phyloP scores from a whole-genome alignment of 129 eudicot species.

The Saussurea involucrata region DNA sequence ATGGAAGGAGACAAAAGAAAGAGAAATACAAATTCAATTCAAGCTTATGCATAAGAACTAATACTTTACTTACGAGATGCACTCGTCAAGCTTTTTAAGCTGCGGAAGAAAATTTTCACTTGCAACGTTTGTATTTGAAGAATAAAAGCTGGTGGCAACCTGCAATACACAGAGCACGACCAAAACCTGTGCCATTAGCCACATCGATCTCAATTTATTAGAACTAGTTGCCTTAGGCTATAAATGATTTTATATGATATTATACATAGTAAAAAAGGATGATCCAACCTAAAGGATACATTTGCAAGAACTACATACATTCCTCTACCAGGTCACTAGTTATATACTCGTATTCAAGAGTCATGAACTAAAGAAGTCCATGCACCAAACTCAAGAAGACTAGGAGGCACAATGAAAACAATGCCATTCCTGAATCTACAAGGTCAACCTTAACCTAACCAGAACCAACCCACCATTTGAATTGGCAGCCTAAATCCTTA shows the following conservation, averaged over 20 bases:
- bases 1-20: not conserved
- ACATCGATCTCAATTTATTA: not conserved
- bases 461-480: not conserved
- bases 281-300: not conserved
- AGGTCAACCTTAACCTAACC: not conserved
- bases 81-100: constrained; percentile 85
- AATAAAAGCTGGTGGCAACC: constrained; percentile 89
- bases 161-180: constrained; percentile 25
- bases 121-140: constrained; percentile 79
- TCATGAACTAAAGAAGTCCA: not conserved
- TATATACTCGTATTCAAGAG: not conserved
- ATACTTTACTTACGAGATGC: constrained; percentile 75
- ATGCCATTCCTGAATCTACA: not conserved
- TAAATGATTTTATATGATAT: not conserved
- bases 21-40: not conserved
- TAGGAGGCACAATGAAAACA: too few species aligned
- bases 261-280: constrained; percentile 3
- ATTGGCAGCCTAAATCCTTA: not conserved
- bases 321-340: not conserved
- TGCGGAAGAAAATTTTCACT: constrained; percentile 74
- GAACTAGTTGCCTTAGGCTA: constrained; percentile 6
- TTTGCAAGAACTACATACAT: not conserved
- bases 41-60: not conserved
- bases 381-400: not conserved
- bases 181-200: constrained; percentile 8